Evolutionary conservation across 306 rosid genomes (phyloP).

Genomic region (Citrullus mucosospermus): DNA sequence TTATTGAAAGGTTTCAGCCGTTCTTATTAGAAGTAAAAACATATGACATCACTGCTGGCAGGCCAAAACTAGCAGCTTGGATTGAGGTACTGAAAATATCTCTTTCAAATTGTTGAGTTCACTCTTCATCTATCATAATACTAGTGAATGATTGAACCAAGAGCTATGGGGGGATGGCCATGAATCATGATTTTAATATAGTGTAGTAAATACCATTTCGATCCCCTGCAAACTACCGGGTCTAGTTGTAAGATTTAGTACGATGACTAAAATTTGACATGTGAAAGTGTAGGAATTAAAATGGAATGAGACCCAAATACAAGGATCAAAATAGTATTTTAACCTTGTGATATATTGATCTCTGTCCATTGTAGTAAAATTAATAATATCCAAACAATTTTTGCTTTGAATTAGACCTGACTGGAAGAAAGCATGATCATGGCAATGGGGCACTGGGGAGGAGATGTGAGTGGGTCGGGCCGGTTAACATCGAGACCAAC

Average conservation of each 20-base stretch:
- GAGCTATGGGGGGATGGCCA: not conserved
- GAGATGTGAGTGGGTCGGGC: not conserved
- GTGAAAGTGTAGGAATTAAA: no score
- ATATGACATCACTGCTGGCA: slow-evolving; percentile 49
- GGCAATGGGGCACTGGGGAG: not conserved
- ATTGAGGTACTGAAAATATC: slow-evolving; percentile 33
- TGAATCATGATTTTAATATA: not conserved
- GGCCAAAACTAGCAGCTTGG: slow-evolving; percentile 62
- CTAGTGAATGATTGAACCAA: not conserved
- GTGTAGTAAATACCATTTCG: no score
- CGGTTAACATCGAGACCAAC: not conserved
- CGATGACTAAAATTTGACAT: no score
- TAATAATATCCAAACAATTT: not conserved
- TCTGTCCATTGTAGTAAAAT: not conserved
- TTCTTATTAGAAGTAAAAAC: slow-evolving; percentile 43
- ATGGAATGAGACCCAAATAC: no score
- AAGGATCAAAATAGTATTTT: no score
- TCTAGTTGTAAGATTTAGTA: no score
- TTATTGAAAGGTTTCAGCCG: slow-evolving; percentile 63
- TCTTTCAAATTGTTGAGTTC: not conserved
- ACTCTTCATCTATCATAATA: not conserved
- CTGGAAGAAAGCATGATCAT: not conserved
- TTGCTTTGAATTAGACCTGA: not conserved
- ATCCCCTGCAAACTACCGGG: no score
- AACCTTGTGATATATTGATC: not conserved